A percentile compares a stretch with the other conserved stretches of the same genome.
These are phyloP conservation scores for Hypoxylon trugodes DNA, from an alignment of 495 filamentous ascomycete species.

Conservation along the genomic window DNA sequence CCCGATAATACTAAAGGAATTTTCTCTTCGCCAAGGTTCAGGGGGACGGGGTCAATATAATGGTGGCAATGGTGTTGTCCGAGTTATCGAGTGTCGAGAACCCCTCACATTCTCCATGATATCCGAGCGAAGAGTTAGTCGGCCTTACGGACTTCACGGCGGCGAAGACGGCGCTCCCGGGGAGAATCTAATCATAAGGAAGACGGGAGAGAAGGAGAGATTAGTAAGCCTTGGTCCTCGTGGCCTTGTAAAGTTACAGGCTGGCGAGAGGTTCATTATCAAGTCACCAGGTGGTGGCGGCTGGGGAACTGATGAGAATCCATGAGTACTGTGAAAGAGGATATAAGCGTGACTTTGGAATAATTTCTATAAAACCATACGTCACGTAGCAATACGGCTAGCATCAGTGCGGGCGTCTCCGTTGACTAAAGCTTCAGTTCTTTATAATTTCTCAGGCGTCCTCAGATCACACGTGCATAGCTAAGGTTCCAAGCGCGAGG, in stretches of 20 bases:
- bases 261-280: conserved; percentile 29
- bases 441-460: too few species aligned
- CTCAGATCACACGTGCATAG: too few species aligned
- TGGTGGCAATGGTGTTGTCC: conserved; percentile 48
- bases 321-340: not conserved
- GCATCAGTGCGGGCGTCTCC: too few species aligned
- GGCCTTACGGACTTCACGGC: conserved; percentile 33
- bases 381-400: too few species aligned
- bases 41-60: conserved; percentile 45
- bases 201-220: conserved; percentile 7
- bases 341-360: not conserved
- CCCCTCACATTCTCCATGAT: conserved; percentile 35
- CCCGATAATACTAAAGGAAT: conserved; percentile 71
- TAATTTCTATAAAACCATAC: too few species aligned
- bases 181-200: conserved; percentile 24
- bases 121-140: conserved; percentile 26
- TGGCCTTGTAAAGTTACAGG: conserved; percentile 23
- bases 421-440: too few species aligned
- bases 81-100: conserved; percentile 30
- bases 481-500: too few species aligned
- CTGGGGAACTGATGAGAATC: conserved; percentile 9
- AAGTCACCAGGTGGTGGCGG: conserved; percentile 35
- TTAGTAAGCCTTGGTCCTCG: conserved; percentile 27
- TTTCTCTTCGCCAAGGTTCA: conserved; percentile 60
- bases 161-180: conserved; percentile 27